phyloP scores from a whole-genome alignment of 176 grass and related monocot genomes.

The Avena eriantha region DNA sequence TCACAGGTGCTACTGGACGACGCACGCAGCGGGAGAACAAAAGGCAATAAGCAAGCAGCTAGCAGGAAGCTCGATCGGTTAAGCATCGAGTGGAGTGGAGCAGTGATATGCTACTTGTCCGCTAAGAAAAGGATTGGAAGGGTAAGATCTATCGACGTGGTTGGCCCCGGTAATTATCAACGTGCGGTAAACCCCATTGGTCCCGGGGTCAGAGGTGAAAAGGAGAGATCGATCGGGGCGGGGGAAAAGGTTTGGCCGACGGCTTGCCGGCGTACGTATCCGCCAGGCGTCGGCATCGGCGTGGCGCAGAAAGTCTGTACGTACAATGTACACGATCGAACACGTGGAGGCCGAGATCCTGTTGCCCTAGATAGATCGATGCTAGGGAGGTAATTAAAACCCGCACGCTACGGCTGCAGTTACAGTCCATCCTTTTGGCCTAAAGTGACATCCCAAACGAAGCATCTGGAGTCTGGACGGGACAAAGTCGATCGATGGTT shows the following conservation, averaged over 20 bases:
- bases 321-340: background rate
- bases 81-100: conserved; percentile 6
- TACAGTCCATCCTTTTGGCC: too few relatives aligned
- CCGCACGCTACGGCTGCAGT: too few relatives aligned
- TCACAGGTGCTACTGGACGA: background rate
- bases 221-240: background rate
- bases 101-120: conserved; percentile 13
- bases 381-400: too few relatives aligned
- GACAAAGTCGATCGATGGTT: too few relatives aligned
- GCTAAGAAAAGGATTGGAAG: conserved; percentile 18
- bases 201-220: background rate
- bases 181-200: conserved; percentile 34
- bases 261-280: background rate
- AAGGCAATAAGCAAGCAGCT: background rate
- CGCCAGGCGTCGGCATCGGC: conserved; percentile 9
- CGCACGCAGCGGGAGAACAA: background rate
- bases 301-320: background rate
- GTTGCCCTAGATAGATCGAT: too few relatives aligned
- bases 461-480: too few relatives aligned
- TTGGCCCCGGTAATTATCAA: conserved; percentile 1
- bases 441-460: too few relatives aligned
- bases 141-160: background rate
- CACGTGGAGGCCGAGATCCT: too few relatives aligned
- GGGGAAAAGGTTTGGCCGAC: background rate
- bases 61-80: background rate